phyloP scores from a whole-genome alignment of 352 stramenopile species.

The Aphanomyces cochlioides region DNA sequence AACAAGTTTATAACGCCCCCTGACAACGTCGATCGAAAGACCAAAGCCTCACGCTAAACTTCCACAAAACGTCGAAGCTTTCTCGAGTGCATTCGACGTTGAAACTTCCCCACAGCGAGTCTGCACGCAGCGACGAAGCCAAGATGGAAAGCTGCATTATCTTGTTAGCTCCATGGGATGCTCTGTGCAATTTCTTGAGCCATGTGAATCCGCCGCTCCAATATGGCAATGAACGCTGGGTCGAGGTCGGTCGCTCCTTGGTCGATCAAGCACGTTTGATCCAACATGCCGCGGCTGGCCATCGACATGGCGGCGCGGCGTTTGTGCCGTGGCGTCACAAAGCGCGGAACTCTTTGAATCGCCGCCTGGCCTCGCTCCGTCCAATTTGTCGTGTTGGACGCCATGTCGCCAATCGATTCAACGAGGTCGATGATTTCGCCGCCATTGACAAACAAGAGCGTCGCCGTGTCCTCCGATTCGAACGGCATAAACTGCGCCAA shows the following conservation, averaged over 20 bases:
- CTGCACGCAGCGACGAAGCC: no score
- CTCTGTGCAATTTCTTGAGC: neutral
- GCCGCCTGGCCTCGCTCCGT: no score
- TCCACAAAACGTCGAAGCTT: no score
- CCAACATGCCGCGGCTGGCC: neutral
- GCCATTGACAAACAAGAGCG: constrained; percentile 30
- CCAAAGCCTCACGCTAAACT: no score
- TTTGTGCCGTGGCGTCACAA: constrained; percentile 16
- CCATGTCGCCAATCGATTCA: neutral
- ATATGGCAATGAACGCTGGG: neutral
- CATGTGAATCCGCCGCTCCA: neutral
- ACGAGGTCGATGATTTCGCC: constrained; percentile 13
- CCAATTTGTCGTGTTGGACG: no score
- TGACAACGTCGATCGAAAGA: no score
- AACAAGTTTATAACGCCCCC: no score
- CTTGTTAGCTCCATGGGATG: neutral
- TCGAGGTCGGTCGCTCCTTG: neutral
- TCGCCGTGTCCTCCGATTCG: neutral
- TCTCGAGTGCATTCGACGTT: no score
- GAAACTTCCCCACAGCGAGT: no score
- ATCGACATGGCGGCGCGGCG: neutral
- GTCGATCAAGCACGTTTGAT: constrained; percentile 20
- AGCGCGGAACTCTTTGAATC: neutral
- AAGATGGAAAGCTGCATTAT: no score
- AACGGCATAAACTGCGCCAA: constrained; percentile 22